Conservation (phyloP, 1,284 basidiomycete species). For the Cutaneotrichosporon dermatis region DNA sequence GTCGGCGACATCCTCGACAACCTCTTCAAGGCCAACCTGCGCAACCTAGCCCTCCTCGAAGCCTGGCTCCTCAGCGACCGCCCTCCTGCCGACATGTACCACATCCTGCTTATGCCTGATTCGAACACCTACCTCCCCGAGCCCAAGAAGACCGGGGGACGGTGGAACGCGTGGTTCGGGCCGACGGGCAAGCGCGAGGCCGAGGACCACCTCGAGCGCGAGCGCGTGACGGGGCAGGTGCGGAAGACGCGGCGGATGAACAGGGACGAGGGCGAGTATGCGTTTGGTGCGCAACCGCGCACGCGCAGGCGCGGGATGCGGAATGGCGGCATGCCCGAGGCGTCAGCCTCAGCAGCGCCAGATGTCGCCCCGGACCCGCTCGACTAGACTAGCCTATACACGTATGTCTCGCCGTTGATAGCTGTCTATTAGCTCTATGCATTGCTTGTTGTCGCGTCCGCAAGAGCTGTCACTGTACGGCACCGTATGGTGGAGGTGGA, state of each 20-base stretch:
- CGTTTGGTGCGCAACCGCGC: background rate
- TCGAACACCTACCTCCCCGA: constrained; percentile 38
- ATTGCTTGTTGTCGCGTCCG: too few species aligned
- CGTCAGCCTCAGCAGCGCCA: background rate
- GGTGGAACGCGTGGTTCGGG: constrained; percentile 17
- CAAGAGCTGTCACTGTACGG: too few species aligned
- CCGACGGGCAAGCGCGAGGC: constrained; percentile 4
- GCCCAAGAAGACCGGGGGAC: constrained; percentile 16
- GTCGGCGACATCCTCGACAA: constrained; percentile 49
- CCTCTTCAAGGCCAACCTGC: constrained; percentile 49
- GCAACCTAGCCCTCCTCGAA: constrained; percentile 45
- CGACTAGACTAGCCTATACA: background rate
- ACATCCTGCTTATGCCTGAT: constrained; percentile 49
- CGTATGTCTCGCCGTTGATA: too few species aligned
- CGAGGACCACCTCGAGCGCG: constrained; percentile 19
- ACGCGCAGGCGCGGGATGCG: background rate
- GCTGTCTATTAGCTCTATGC: too few species aligned
- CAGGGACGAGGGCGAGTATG: constrained; percentile 33
- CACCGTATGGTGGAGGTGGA: too few species aligned
- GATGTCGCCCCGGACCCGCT: background rate
- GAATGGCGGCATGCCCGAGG: too few species aligned
- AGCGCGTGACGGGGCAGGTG: constrained; percentile 33
- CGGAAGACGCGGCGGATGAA: constrained; percentile 42
- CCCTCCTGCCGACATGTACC: constrained; percentile 25
- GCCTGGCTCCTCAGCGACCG: constrained; percentile 36